These are phyloP conservation scores for Penicillium dipodomyicola DNA, from an alignment of 495 filamentous ascomycete genomes.

Conservation along the genomic window DNA sequence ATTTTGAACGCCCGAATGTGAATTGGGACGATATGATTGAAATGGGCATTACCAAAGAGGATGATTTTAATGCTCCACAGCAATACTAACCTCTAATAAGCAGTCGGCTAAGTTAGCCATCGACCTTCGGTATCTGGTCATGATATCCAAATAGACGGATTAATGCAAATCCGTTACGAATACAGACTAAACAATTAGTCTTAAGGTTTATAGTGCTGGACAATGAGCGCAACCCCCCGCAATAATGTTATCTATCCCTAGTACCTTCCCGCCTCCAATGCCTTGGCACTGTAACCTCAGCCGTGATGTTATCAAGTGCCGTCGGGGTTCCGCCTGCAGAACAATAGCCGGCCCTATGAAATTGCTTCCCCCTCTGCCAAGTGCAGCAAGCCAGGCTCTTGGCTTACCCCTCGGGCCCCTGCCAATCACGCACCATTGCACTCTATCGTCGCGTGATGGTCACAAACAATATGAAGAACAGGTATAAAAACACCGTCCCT, in stretches of 20 bases:
- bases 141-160: too few species aligned
- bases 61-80: too few species aligned
- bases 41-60: too few species aligned
- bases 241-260: background rate
- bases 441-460: constrained; percentile 12
- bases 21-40: too few species aligned
- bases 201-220: too few species aligned
- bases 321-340: constrained; percentile 22
- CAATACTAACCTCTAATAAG: too few species aligned
- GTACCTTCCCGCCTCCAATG: background rate
- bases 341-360: constrained; percentile 14
- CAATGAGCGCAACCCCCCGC: background rate
- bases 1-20: too few species aligned
- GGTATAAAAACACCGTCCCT: constrained; percentile 8
- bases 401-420: background rate
- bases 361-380: constrained; percentile 13
- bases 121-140: too few species aligned
- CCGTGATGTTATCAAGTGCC: constrained; percentile 13
- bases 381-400: constrained; percentile 14
- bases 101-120: too few species aligned
- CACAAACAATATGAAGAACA: background rate
- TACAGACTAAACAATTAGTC: too few species aligned
- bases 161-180: too few species aligned
- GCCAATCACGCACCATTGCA: constrained; percentile 5
- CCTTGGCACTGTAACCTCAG: constrained; percentile 25